Evolutionary conservation across 208 protist species (phyloP).

Genomic region (Leishmania gerbilli): DNA sequence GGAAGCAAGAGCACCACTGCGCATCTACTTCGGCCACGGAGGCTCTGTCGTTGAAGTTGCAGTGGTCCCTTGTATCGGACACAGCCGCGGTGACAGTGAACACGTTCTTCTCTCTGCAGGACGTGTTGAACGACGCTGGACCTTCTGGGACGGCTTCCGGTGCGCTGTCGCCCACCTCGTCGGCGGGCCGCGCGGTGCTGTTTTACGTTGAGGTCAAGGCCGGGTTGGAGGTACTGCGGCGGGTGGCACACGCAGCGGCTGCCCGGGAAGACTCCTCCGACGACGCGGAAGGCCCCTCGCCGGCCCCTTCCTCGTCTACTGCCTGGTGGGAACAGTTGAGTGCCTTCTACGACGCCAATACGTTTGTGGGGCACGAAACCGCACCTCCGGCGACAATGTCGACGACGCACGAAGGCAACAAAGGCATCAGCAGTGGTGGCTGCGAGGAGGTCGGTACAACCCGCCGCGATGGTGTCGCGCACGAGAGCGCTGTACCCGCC

Average conservation of each 20-base stretch:
- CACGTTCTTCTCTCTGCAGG: slow-evolving; percentile 5
- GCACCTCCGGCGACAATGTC: not conserved
- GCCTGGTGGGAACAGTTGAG: slow-evolving; percentile 5
- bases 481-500: not conserved
- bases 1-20: not conserved
- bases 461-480: too few species aligned
- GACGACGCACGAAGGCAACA: not conserved
- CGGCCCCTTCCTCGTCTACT: not conserved
- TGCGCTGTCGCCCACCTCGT: not conserved
- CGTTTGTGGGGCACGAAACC: not conserved
- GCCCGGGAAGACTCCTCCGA: not conserved
- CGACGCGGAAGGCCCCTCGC: not conserved
- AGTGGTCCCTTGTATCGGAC: slow-evolving; percentile 7
- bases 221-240: slow-evolving; percentile 16
- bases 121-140: not conserved
- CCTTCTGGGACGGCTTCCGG: not conserved
- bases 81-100: slow-evolving; percentile 1
- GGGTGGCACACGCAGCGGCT: not conserved
- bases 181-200: not conserved
- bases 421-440: not conserved
- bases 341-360: slow-evolving; percentile 8
- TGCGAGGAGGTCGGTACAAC: not conserved
- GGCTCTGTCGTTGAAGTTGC: slow-evolving; percentile 2
- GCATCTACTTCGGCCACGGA: not conserved
- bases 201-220: slow-evolving; percentile 23